These are phyloP conservation scores for Sporopachydermia lactativora DNA, from an alignment of 805 yeast species.

Conservation along the genomic window DNA sequence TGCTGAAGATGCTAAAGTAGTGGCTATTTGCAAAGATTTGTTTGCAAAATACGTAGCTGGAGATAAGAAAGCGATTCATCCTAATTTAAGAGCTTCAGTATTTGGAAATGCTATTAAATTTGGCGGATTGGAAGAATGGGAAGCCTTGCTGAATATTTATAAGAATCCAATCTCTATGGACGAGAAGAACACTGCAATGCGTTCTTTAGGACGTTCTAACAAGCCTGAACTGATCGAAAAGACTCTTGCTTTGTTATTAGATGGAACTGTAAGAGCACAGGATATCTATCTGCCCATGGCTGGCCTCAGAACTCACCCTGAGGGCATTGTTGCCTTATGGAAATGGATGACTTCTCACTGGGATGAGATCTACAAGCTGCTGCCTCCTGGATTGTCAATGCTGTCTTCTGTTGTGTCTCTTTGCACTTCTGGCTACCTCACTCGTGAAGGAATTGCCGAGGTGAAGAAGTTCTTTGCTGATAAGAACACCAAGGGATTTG, in stretches of 20 bases:
- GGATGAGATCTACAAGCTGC: slow-evolving; percentile 46
- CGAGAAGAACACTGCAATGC: slow-evolving; percentile 57
- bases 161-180: slow-evolving; percentile 44
- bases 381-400: slow-evolving; percentile 77
- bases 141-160: slow-evolving; percentile 46
- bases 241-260: slow-evolving; percentile 41
- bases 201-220: slow-evolving; percentile 51
- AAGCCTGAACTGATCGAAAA: slow-evolving; percentile 37
- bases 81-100: slow-evolving; percentile 55
- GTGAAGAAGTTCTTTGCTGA: slow-evolving; percentile 36
- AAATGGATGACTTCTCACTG: slow-evolving; percentile 57
- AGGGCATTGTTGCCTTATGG: slow-evolving; percentile 63
- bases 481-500: slow-evolving; percentile 48
- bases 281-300: slow-evolving; percentile 68
- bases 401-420: slow-evolving; percentile 59
- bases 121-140: slow-evolving; percentile 51
- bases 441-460: slow-evolving; percentile 34
- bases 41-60: slow-evolving; percentile 46
- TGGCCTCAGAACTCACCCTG: slow-evolving; percentile 48
- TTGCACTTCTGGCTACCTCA: slow-evolving; percentile 47
- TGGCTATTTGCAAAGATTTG: slow-evolving; percentile 20
- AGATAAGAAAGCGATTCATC: slow-evolving; percentile 54
- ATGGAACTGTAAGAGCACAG: slow-evolving; percentile 47
- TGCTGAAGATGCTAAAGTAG: slow-evolving; percentile 20
- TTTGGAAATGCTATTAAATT: slow-evolving; percentile 50